A percentile compares a stretch with the other conserved stretches of the same genome.
Conservation (phyloP, 306 rosid species). For the Rubus idaeus region DNA sequence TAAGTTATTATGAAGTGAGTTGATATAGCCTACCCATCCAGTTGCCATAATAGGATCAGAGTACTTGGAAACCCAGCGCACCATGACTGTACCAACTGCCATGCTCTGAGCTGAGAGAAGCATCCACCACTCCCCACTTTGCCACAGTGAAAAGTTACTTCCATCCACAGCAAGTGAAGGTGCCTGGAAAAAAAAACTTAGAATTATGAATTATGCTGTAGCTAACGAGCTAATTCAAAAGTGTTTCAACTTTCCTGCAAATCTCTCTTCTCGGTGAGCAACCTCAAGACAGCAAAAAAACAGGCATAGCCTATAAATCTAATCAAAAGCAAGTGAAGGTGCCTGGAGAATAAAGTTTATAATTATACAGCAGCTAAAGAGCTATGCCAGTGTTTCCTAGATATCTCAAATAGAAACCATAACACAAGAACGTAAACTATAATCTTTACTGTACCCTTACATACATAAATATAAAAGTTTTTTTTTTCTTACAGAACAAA, state of each 20-base stretch:
- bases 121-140: slow-evolving; percentile 99
- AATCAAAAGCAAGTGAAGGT: not conserved
- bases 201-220: not conserved
- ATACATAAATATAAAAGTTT: not conserved
- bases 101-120: slow-evolving; percentile 99
- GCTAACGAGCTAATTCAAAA: slow-evolving; percentile 8
- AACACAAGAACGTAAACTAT: not conserved
- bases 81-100: slow-evolving; percentile 98
- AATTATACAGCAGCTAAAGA: not conserved
- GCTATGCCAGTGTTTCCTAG: too few species aligned
- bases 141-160: slow-evolving; percentile 81
- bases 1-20: slow-evolving; percentile 8
- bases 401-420: not conserved
- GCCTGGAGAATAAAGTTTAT: slow-evolving; percentile 3
- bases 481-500: not conserved
- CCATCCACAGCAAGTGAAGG: slow-evolving; percentile 63
- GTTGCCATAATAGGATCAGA: slow-evolving; percentile 97
- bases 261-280: not conserved
- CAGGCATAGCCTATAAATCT: not conserved
- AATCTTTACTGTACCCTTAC: too few species aligned
- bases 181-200: slow-evolving; percentile 38
- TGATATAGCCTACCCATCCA: slow-evolving; percentile 75
- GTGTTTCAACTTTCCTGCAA: not conserved
- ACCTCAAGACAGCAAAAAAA: not conserved
- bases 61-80: slow-evolving; percentile 96